Base-by-base conservation (phyloP, 805 yeast genomes). In the Ogataea glucozyma region DNA sequence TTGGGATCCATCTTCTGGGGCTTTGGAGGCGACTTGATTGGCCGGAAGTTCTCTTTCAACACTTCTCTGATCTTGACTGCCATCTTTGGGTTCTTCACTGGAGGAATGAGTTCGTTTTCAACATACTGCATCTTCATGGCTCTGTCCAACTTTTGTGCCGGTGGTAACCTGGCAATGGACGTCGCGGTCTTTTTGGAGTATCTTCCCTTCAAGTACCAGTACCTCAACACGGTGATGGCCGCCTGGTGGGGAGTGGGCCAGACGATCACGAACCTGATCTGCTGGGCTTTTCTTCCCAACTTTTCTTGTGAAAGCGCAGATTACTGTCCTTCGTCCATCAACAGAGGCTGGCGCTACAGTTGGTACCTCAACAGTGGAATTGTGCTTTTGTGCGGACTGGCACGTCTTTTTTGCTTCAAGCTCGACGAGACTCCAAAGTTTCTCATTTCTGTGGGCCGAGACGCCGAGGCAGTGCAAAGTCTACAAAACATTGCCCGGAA, bases 231-330 rank as follows among this genome's bases (percentile, higher is more conserved):
- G 1, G 66, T 73, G 35, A 65, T 77, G 53, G 76, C 80, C 17
- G 60, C 70, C 38, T 78, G 72, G 75, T 77, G 82, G 82, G 77
- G 80, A 13, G 53, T 77, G 16, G 81, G 81, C 7, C 81, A 76
- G 54, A 65, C 76, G 8, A 58, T 76, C 21, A 66, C 77, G 11
- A 68, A 66, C 20, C 57, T 74, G 11, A 50, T 75, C 34, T 71
- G 76, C 11, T 77, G 78, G 76, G 79, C 74, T 0, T 67, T 75
- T 44, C 61, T 77, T 39, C 66, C 76, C 3, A 68, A 70, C 44
- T 66, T 58, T 46, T 69, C 76, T 13, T 76, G 81, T 55, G 62
- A 53, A 16, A 50, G 69, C 61, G 56, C 58, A 8, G 67, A 56
- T 16, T 37, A 62, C 33, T 76, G 83, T 54, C 64, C 63, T 16